These are phyloP conservation scores for Colletotrichum plurivorum DNA, from an alignment of 2,329 filamentous ascomycete genomes.

Conservation along the genomic window DNA sequence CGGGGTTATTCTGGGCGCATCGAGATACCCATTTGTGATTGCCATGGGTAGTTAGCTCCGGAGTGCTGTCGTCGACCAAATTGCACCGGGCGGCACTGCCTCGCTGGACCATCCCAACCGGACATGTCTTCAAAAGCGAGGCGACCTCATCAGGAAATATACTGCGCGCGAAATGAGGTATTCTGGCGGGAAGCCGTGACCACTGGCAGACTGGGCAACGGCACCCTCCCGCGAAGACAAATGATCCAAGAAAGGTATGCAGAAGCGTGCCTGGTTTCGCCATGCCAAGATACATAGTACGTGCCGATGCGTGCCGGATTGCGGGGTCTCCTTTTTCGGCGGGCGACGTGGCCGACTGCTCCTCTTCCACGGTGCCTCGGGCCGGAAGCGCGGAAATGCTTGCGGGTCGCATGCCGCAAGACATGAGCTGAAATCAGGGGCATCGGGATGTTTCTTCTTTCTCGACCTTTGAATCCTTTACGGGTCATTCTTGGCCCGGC, in stretches of 20 bases:
- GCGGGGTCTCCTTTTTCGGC: conserved; percentile 3
- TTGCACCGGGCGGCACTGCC: conserved; percentile 28
- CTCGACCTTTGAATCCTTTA: background rate
- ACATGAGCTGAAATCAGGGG: background rate
- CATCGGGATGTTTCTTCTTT: background rate
- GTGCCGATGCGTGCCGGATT: background rate
- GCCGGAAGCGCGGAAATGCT: background rate
- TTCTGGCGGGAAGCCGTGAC: background rate
- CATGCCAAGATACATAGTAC: no score
- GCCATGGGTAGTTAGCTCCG: conserved; percentile 1
- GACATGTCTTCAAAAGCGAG: conserved; percentile 14
- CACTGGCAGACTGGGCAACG: background rate
- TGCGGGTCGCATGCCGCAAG: background rate
- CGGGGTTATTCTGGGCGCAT: background rate
- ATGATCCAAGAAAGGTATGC: background rate
- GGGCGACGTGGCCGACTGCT: background rate
- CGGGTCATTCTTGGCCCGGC: background rate
- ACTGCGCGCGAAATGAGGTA: background rate
- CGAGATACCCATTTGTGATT: background rate
- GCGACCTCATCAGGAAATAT: no score
- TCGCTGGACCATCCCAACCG: conserved; percentile 19
- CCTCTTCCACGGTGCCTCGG: background rate
- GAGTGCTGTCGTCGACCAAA: conserved; percentile 14
- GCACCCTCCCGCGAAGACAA: background rate
- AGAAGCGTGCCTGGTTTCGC: background rate